Base-by-base conservation (phyloP, 352 stramenopile species). In the Globisporangium nagaii region DNA sequence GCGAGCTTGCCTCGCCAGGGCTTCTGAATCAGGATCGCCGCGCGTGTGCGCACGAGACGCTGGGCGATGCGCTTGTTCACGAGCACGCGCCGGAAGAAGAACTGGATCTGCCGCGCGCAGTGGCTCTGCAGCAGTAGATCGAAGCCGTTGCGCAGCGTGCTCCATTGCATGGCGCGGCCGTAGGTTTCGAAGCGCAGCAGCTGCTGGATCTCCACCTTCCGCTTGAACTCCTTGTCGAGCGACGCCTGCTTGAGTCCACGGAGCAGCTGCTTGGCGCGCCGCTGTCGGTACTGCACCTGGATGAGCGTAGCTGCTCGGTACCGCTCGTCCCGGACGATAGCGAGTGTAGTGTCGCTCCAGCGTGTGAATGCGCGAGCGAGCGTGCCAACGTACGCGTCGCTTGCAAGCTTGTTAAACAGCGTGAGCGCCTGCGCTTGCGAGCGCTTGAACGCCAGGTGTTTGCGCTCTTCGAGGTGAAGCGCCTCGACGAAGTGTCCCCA, bases 161-260 rank as follows among this genome's bases (percentile, higher is more conserved):
- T 62, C 76, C 81, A 88, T 31, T 68, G 66, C 66, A 89, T 84
- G 1, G 59, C 63, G 0, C 65, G 68, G 3, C 78, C 75, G 37
- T 78, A 83, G 20, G 52, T 55, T 48, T 91, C 81, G 27, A 91
- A 85, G 9, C 55, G 46, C 17, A 88, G 50, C 10, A 90, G 56
- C 13, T 78, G 53, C 39, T 73, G 59, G 17, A 89, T 75, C 24
- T 79, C 62, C 15, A 69, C 53, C 1, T 60, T 65, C 19, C 62
- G 70, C 22, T 68, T 72, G 57, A 65, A 73, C 24, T 80, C 65
- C 6, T 61, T 62, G 19, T 80, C 73, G 15, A 75, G 25, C 3
- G 70, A 66, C 8, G 70, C 73, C 37, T 67, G 66, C 27, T 74
- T 73, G 12, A 86, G 65, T 0, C 60, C 66, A 5, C 57, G 49